Base-by-base conservation (phyloP, 345 rosid genomes). In the Cardamine resedifolia region DNA sequence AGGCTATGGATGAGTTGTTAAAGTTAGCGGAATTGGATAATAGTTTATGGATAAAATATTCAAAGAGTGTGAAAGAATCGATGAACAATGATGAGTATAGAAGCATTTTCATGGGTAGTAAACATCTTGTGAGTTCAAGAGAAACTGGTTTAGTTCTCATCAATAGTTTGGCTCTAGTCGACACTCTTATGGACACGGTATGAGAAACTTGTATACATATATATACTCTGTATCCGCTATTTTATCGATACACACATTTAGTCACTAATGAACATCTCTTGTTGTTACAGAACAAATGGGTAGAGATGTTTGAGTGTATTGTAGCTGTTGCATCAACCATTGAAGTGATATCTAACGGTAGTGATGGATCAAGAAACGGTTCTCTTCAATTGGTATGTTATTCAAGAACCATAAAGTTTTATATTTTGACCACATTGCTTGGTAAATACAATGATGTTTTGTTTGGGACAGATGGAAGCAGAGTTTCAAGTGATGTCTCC, bases 401-500 rank as follows among this genome's bases (percentile, higher is more conserved):
- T 18, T 47, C 20, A 47, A 68, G 59, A 23, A 41, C 43, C 18
- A 38, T 20, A 15, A 44, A 24, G 33, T 52, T 52, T 3, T 36
- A 39, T 30, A 31, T 14, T 44, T 33, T 64, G 3, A 1, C 12
- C 16, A 52, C 41, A 60, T 23, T 44, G 47, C 1, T 28, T 55
- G 55, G 8, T 50, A 34, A 27, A 18, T 16, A 15, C 1, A 49
- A 4, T 64, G 63, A 50, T 69, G 20, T 30, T 51, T 58, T 68
- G 70, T 21, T 41, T 36, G 36, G 73, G 16, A 44, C 77, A 90
- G 95, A 86, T 88, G 85, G 45, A 77, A 55, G 92, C 92, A 24
- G 90, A 87, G 77, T 72, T 88, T 64, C 90, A 87, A 76, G 84
- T 88, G 72, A 81, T 87, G 56, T 86, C 94, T 10, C 97, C 96